Conservation (phyloP, 2,329 filamentous ascomycete species). For the Penicillium sp. region DNA sequence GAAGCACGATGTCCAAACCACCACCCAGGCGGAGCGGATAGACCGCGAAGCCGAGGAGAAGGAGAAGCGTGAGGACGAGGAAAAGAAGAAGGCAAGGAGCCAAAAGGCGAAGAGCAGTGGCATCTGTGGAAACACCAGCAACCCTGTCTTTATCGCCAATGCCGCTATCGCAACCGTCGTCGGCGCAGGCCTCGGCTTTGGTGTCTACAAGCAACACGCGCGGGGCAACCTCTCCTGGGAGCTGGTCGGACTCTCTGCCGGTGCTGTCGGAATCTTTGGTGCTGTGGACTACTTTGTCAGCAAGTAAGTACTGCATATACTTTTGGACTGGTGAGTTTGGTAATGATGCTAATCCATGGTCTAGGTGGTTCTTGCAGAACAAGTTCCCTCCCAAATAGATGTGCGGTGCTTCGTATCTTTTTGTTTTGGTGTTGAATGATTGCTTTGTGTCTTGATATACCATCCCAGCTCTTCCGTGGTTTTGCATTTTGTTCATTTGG, state of each 20-base stretch:
- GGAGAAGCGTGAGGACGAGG: constrained; percentile 17
- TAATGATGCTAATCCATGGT: constrained; percentile 9
- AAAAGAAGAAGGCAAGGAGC: constrained; percentile 22
- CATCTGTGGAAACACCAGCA: constrained; percentile 35
- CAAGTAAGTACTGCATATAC: constrained; percentile 33
- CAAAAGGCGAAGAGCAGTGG: constrained; percentile 30
- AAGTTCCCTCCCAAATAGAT: constrained; percentile 43
- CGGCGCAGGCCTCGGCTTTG: constrained; percentile 38
- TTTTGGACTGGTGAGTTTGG: not conserved
- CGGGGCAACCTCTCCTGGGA: constrained; percentile 43
- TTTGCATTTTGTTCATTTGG: constrained; percentile 13
- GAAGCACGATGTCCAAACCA: constrained; percentile 38
- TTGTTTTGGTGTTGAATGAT: not conserved
- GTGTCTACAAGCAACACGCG: constrained; percentile 41
- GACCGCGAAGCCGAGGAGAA: constrained; percentile 32
- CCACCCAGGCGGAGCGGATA: constrained; percentile 40
- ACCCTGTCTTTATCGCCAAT: constrained; percentile 43
- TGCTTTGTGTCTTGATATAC: constrained; percentile 19
- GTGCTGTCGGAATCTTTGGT: constrained; percentile 38
- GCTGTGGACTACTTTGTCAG: constrained; percentile 43
- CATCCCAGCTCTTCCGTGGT: constrained; percentile 20
- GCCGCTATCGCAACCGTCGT: constrained; percentile 36
- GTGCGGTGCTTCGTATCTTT: not conserved
- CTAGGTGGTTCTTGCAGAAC: constrained; percentile 45
- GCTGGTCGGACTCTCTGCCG: constrained; percentile 37